Evolutionary conservation across 1,284 basidiomycete genomes (phyloP).

Genomic region (Ustilago nuda): DNA sequence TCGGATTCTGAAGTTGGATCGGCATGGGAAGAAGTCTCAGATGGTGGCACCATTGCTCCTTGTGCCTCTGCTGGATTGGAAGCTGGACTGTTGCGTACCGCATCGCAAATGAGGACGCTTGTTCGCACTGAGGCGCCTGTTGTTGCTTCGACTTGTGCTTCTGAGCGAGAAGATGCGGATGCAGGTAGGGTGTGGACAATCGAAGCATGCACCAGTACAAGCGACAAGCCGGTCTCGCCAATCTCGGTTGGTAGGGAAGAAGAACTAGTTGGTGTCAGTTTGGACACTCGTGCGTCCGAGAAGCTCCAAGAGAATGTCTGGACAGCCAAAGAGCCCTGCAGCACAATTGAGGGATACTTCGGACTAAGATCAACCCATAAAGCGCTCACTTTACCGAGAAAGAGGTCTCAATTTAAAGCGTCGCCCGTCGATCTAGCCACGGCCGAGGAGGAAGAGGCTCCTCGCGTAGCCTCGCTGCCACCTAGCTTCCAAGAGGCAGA

Average conservation of each 20-base stretch:
- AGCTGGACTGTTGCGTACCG: conserved; percentile 5
- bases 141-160: background rate
- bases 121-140: background rate
- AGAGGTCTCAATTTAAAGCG: conserved; percentile 18
- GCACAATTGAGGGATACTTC: conserved; percentile 3
- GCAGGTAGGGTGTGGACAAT: background rate
- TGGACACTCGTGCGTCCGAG: conserved; percentile 17
- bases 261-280: conserved; percentile 22
- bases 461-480: conserved; percentile 3
- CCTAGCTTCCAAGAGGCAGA: background rate
- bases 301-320: background rate
- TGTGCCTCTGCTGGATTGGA: conserved; percentile 9
- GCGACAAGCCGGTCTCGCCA: conserved; percentile 5
- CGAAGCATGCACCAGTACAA: background rate
- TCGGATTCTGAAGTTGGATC: conserved; percentile 47
- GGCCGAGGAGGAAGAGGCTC: background rate
- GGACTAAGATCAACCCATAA: conserved; percentile 25
- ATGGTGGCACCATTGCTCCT: conserved; percentile 47
- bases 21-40: conserved; percentile 53
- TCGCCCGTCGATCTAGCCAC: conserved; percentile 10
- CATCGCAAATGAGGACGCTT: conserved; percentile 14
- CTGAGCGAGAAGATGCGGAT: background rate
- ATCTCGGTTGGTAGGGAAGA: conserved; percentile 20
- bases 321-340: background rate
- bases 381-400: conserved; percentile 17